Evolutionary conservation across 345 rosid species (phyloP).

Genomic region (Syzygium grande): DNA sequence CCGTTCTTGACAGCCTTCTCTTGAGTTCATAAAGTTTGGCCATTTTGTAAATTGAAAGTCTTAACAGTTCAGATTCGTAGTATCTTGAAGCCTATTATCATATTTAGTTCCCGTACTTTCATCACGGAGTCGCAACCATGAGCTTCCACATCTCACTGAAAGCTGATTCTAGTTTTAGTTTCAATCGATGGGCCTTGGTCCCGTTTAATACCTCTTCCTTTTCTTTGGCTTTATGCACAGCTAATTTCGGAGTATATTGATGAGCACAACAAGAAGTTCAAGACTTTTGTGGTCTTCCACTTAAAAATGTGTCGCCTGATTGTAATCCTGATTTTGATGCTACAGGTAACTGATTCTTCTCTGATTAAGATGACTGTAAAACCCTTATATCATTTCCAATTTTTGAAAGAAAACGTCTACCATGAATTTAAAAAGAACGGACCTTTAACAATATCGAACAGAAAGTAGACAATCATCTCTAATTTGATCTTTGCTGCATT

Average conservation of each 20-base stretch:
- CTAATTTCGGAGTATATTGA: slow-evolving; percentile 16
- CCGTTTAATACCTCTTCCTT: not conserved
- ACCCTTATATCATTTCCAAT: not conserved
- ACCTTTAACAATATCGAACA: not conserved
- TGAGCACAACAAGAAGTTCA: not conserved
- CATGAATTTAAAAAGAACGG: not conserved
- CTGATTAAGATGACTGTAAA: not conserved
- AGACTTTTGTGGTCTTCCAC: slow-evolving; percentile 22
- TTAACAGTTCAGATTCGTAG: too few relatives aligned
- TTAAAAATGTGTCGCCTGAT: slow-evolving; percentile 22
- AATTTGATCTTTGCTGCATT: not conserved
- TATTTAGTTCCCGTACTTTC: not conserved
- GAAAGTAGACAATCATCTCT: not conserved
- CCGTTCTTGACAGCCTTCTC: not conserved
- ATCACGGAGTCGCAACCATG: not conserved
- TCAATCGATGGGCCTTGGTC: not conserved
- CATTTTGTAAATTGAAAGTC: not conserved
- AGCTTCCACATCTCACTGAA: not conserved
- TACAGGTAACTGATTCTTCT: slow-evolving; percentile 29
- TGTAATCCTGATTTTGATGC: slow-evolving; percentile 11
- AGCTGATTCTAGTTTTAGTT: not conserved
- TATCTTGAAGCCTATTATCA: not conserved
- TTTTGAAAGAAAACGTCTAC: not conserved
- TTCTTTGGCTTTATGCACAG: slow-evolving; percentile 9
- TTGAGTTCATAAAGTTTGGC: not conserved